Conservation (phyloP, 805 yeast species). For the Lipomyces anomalus region DNA sequence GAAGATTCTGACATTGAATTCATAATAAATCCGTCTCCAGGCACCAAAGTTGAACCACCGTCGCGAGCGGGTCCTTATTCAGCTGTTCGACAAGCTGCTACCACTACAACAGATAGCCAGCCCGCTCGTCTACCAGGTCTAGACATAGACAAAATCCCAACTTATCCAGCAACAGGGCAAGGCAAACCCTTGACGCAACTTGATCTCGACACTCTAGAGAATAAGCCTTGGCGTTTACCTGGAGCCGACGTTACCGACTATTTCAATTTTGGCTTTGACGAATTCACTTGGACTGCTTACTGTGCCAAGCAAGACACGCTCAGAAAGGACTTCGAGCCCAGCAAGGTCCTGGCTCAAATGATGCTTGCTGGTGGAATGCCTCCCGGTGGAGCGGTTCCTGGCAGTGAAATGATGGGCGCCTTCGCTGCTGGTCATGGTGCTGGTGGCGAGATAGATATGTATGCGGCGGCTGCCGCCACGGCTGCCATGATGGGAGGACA, state of each 20-base stretch:
- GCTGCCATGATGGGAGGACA: neutral
- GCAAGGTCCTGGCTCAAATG: conserved; percentile 50
- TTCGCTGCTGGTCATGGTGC: conserved; percentile 13
- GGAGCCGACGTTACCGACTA: conserved; percentile 94
- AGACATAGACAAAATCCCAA: conserved; percentile 70
- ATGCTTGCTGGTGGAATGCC: neutral
- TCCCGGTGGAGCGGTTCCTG: neutral
- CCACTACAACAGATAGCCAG: conserved; percentile 26
- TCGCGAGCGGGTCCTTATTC: conserved; percentile 22
- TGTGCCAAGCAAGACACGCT: conserved; percentile 79
- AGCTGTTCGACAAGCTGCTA: conserved; percentile 31
- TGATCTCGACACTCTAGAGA: conserved; percentile 72
- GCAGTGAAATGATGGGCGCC: conserved; percentile 16
- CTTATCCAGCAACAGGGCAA: conserved; percentile 39
- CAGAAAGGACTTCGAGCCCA: conserved; percentile 76
- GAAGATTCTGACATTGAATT: conserved; percentile 68
- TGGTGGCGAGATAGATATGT: conserved; percentile 12
- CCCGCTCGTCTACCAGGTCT: conserved; percentile 39
- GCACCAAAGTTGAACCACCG: conserved; percentile 31
- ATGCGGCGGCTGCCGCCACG: neutral
- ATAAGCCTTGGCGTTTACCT: conserved; percentile 97
- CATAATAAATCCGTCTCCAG: conserved; percentile 51
- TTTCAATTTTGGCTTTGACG: conserved; percentile 95
- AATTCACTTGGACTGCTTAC: conserved; percentile 91
- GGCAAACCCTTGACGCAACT: conserved; percentile 80